Conservation (phyloP, 305 asterid species). For the Fraxinus sp. region DNA sequence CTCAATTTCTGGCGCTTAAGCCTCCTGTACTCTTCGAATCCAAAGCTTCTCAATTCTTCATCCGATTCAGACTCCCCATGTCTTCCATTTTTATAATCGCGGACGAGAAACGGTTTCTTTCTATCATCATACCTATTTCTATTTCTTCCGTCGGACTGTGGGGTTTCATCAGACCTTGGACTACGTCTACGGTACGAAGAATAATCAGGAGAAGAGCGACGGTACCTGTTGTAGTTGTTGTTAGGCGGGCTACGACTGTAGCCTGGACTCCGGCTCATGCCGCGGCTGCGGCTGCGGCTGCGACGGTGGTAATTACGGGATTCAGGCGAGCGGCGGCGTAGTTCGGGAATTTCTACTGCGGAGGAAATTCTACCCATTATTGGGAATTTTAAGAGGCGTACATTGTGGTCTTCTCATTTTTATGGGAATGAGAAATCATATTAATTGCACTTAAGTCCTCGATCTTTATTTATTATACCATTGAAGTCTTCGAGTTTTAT, state of each 20-base stretch:
- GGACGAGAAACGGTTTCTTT: constrained; percentile 54
- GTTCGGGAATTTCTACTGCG: not conserved
- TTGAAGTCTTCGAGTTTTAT: not conserved
- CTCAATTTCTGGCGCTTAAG: constrained; percentile 81
- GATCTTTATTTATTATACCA: not conserved
- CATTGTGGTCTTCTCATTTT: not conserved
- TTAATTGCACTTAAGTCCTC: not conserved
- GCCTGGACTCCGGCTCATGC: not conserved
- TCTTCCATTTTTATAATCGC: constrained; percentile 50
- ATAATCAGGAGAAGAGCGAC: constrained; percentile 74
- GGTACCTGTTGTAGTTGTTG: constrained; percentile 35
- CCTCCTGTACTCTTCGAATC: constrained; percentile 75
- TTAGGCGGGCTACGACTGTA: not conserved
- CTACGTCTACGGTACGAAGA: constrained; percentile 43
- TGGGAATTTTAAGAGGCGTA: not conserved
- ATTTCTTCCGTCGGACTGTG: constrained; percentile 29
- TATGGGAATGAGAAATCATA: not conserved
- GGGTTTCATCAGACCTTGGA: constrained; percentile 40
- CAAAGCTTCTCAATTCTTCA: constrained; percentile 73
- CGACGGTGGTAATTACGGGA: not conserved
- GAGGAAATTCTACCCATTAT: not conserved
- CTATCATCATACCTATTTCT: constrained; percentile 28
- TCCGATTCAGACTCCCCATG: constrained; percentile 63
- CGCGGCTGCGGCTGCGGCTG: not conserved
- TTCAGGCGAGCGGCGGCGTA: not conserved